Conservation (phyloP, 2,329 filamentous ascomycete species). For the Parastagonospora avenae region DNA sequence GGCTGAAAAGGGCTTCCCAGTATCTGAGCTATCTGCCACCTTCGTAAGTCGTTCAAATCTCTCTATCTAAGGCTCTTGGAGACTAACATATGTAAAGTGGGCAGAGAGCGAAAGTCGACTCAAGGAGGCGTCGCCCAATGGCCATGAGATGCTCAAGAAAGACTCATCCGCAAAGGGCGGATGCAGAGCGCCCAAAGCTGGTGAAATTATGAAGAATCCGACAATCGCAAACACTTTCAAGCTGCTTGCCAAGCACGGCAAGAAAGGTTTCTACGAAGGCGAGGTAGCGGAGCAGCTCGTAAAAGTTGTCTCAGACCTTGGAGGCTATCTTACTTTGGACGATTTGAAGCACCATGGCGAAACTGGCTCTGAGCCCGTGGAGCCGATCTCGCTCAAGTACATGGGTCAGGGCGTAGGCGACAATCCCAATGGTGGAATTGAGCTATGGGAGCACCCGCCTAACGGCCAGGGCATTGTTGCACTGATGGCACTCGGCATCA, state of each 20-base stretch:
- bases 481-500: slow-evolving; percentile 88
- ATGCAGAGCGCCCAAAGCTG: slow-evolving; percentile 73
- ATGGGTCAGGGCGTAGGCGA: slow-evolving; percentile 65
- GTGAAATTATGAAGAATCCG: slow-evolving; percentile 89
- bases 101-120: slow-evolving; percentile 65
- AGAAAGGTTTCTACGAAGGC: slow-evolving; percentile 89
- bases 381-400: slow-evolving; percentile 83
- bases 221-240: slow-evolving; percentile 82
- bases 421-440: slow-evolving; percentile 63
- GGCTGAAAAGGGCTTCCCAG: slow-evolving; percentile 86
- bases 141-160: slow-evolving; percentile 81
- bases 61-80: not conserved
- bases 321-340: slow-evolving; percentile 77
- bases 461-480: slow-evolving; percentile 97
- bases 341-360: slow-evolving; percentile 81
- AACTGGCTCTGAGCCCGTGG: slow-evolving; percentile 75
- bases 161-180: slow-evolving; percentile 72
- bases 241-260: slow-evolving; percentile 77
- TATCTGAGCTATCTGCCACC: slow-evolving; percentile 75
- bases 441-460: slow-evolving; percentile 95
- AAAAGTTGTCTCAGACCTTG: slow-evolving; percentile 74
- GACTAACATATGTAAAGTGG: slow-evolving; percentile 65
- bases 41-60: slow-evolving; percentile 60
- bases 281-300: slow-evolving; percentile 80
- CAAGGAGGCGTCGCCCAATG: slow-evolving; percentile 80